phyloP scores from a whole-genome alignment of 208 protist species.

The Trichomonas gallinae region DNA sequence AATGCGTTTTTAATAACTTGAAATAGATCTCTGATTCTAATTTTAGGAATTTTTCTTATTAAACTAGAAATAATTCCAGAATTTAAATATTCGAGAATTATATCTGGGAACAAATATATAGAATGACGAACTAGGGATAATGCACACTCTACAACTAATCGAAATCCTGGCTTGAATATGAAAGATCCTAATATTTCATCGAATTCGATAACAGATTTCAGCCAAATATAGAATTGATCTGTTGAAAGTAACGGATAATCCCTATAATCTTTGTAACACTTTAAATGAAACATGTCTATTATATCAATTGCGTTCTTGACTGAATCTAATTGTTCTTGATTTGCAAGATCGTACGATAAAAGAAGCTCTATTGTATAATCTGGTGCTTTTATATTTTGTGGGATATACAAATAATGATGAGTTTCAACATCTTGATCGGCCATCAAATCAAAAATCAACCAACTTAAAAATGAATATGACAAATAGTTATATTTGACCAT shows the following conservation, averaged over 20 bases:
- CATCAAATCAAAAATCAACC: too few relatives aligned
- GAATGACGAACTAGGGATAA: neutral
- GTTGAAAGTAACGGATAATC: neutral
- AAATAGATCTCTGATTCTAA: neutral
- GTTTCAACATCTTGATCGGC: neutral
- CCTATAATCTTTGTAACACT: neutral
- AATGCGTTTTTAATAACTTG: neutral
- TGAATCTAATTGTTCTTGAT: neutral
- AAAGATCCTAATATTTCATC: neutral
- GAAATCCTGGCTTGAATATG: neutral
- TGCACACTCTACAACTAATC: neutral
- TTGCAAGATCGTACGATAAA: neutral
- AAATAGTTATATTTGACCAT: too few relatives aligned
- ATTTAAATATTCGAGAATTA: neutral
- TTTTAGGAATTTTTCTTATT: neutral
- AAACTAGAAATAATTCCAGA: neutral
- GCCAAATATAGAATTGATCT: neutral
- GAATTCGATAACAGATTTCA: neutral
- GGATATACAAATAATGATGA: neutral
- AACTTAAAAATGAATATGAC: too few relatives aligned
- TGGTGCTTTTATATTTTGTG: neutral
- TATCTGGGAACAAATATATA: neutral
- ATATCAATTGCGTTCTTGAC: neutral
- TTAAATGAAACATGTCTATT: neutral
- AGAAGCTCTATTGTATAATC: neutral